Conservation (phyloP, 169 alveolate genomes). For the Perkinsus marinus region DNA sequence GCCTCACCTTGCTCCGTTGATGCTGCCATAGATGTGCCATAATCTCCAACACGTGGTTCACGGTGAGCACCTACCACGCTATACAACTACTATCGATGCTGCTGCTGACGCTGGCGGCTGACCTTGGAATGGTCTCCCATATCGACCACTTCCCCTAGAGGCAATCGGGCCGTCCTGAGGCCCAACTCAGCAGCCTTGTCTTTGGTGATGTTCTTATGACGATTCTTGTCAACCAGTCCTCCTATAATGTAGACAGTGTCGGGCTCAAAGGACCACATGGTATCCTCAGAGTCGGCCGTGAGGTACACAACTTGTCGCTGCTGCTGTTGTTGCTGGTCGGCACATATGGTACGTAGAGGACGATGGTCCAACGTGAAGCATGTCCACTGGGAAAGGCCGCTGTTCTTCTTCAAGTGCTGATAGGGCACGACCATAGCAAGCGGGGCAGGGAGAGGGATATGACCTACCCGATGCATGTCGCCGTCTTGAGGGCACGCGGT, state of each 20-base stretch:
- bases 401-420: not conserved
- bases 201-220: slow-evolving; percentile 20
- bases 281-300: slow-evolving; percentile 37
- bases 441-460: not conserved
- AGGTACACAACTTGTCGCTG: slow-evolving; percentile 21
- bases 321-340: not conserved
- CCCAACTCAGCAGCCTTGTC: slow-evolving; percentile 21
- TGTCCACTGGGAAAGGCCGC: not conserved
- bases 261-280: slow-evolving; percentile 8
- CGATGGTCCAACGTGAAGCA: not conserved
- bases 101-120: no score
- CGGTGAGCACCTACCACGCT: slow-evolving; percentile 12
- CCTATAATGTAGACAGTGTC: slow-evolving; percentile 27
- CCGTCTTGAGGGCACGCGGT: not conserved
- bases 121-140: not conserved
- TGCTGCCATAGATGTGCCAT: not conserved
- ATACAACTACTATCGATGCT: not conserved
- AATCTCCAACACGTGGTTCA: slow-evolving; percentile 19
- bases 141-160: slow-evolving; percentile 13
- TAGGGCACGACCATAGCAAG: not conserved
- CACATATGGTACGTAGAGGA: not conserved
- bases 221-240: slow-evolving; percentile 33
- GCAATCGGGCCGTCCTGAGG: slow-evolving; percentile 26
- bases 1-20: not conserved
- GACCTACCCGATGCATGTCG: not conserved